Conservation (phyloP, 1,139 yeast genomes). For the Fermentozyma sake region DNA sequence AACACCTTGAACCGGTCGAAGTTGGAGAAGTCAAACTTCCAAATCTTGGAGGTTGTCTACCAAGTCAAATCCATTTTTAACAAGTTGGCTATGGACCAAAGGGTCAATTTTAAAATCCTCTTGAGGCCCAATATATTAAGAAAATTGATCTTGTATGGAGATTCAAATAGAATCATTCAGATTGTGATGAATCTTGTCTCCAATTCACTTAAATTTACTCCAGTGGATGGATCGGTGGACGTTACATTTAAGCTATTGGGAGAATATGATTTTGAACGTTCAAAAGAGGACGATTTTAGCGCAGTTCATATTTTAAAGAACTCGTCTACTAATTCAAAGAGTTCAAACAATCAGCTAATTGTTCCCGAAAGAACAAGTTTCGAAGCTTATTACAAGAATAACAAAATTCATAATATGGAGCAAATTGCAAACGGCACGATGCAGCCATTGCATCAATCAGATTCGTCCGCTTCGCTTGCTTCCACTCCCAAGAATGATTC, state of each 20-base stretch:
- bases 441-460: too few species aligned
- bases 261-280: constrained; percentile 54
- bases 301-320: constrained; percentile 23
- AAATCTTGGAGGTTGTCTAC: constrained; percentile 67
- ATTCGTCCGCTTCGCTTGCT: background rate
- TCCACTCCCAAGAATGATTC: constrained; percentile 1
- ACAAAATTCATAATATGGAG: background rate
- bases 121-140: constrained; percentile 59
- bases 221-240: constrained; percentile 75
- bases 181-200: constrained; percentile 84
- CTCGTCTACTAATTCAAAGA: constrained; percentile 1
- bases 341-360: constrained; percentile 1
- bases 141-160: constrained; percentile 71
- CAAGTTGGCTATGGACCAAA: constrained; percentile 75
- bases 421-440: too few species aligned
- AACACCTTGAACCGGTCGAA: constrained; percentile 86
- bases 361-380: too few species aligned
- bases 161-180: constrained; percentile 81
- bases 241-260: constrained; percentile 66
- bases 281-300: constrained; percentile 26
- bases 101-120: constrained; percentile 56
- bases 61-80: constrained; percentile 87
- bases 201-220: constrained; percentile 85
- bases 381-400: background rate
- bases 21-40: constrained; percentile 75